A percentile compares a stretch with the other conserved stretches of the same genome.
Conservation (phyloP, 2,329 filamentous ascomycete genomes). For the Monosporascus sp. region DNA sequence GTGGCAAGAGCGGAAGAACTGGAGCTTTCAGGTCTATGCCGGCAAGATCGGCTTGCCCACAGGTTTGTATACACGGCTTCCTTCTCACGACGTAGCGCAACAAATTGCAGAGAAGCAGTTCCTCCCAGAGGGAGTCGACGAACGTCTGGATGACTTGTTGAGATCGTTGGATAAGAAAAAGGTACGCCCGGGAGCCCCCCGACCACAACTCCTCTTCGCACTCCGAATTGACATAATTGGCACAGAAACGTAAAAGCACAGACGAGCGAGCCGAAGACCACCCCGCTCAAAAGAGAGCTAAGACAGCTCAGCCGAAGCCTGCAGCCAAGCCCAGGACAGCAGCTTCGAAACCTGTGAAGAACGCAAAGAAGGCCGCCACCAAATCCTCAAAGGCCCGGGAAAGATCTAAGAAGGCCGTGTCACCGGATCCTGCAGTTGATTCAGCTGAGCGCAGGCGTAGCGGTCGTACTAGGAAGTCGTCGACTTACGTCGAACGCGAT, state of each 20-base stretch:
- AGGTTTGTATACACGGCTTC: constrained; percentile 70
- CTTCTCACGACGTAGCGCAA: constrained; percentile 73
- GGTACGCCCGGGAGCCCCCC: constrained; percentile 32
- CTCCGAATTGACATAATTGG: constrained; percentile 20
- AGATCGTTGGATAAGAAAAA: constrained; percentile 68
- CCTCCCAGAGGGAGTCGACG: constrained; percentile 70
- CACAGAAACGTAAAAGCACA: constrained; percentile 52
- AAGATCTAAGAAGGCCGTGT: constrained; percentile 26
- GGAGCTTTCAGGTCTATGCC: constrained; percentile 79
- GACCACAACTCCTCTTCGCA: background rate
- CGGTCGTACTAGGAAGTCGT: constrained; percentile 43
- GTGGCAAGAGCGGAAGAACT: constrained; percentile 81
- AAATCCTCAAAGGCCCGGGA: constrained; percentile 19
- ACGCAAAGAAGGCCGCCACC: constrained; percentile 17
- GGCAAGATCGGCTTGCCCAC: constrained; percentile 76
- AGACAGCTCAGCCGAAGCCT: constrained; percentile 25
- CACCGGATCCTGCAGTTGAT: constrained; percentile 24
- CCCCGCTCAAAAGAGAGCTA: constrained; percentile 37
- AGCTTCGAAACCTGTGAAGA: constrained; percentile 28
- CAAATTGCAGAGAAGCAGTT: constrained; percentile 83
- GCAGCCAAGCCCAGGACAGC: constrained; percentile 25
- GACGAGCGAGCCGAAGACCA: constrained; percentile 45
- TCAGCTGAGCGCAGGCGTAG: constrained; percentile 50
- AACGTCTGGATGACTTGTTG: constrained; percentile 66
- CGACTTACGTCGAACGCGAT: constrained; percentile 51